A percentile compares a stretch with the other conserved stretches of the same genome.
These are phyloP conservation scores for Tricholoma bakamatsutake DNA, from an alignment of 768 basidiomycete genomes.

Conservation along the genomic window DNA sequence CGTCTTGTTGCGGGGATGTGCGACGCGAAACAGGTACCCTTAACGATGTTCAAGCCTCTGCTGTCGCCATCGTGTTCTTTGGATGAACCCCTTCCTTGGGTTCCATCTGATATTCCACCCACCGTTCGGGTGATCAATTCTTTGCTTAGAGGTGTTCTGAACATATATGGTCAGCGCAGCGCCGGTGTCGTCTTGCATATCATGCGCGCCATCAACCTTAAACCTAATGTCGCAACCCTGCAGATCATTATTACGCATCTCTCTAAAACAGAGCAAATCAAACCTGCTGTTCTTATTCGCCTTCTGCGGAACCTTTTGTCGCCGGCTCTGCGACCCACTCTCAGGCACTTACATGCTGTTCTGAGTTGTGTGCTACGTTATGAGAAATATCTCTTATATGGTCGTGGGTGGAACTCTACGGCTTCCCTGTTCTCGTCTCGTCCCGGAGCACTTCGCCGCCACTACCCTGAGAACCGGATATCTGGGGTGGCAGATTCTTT, in stretches of 20 bases:
- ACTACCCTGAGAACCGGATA: constrained; percentile 13
- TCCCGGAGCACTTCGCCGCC: constrained; percentile 11
- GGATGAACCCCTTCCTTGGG: constrained; percentile 21
- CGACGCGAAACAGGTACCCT: constrained; percentile 20
- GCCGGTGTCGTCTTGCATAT: constrained; percentile 42
- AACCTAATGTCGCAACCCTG: constrained; percentile 48
- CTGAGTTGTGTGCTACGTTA: constrained; percentile 45
- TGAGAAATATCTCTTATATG: constrained; percentile 41
- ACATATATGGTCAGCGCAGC: constrained; percentile 41
- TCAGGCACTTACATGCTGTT: constrained; percentile 52
- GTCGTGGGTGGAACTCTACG: constrained; percentile 40
- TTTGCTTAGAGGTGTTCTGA: constrained; percentile 45
- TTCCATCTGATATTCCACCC: constrained; percentile 26
- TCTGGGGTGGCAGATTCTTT: constrained; percentile 27
- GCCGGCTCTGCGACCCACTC: constrained; percentile 37
- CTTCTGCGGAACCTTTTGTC: constrained; percentile 42
- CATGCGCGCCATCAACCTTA: constrained; percentile 48
- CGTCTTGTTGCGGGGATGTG: constrained; percentile 46
- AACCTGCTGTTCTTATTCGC: constrained; percentile 41
- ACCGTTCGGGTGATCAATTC: constrained; percentile 55
- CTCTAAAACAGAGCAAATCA: constrained; percentile 33
- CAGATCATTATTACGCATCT: constrained; percentile 52
- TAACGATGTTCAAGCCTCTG: constrained; percentile 22
- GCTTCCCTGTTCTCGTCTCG: constrained; percentile 34
- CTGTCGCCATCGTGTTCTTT: constrained; percentile 10